Conservation (phyloP, 2,329 filamentous ascomycete species). For the Colletotrichum incanum region DNA sequence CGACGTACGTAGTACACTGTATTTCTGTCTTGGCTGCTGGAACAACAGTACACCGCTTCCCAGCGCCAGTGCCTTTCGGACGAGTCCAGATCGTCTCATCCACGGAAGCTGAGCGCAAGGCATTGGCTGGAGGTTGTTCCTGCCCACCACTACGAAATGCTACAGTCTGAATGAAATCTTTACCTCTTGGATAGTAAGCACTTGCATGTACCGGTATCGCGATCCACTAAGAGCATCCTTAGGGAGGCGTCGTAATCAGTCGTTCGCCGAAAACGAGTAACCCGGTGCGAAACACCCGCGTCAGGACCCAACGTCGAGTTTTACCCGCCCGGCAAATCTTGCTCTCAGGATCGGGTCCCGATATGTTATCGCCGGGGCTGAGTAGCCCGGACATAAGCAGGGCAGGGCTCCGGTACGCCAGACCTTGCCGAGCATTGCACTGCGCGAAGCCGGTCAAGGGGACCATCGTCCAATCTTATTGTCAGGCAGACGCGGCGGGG, state of each 20-base stretch:
- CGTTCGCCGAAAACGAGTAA: background rate
- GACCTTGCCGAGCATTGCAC: background rate
- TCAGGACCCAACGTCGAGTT: background rate
- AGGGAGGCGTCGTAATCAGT: slow-evolving; percentile 1
- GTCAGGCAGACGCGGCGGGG: background rate
- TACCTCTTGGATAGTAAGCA: slow-evolving; percentile 1
- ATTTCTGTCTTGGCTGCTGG: background rate
- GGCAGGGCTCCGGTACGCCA: background rate
- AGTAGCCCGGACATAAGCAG: slow-evolving; percentile 6
- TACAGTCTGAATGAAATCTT: background rate
- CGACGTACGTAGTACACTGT: no score
- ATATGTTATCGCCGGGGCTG: slow-evolving; percentile 10
- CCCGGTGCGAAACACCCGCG: background rate
- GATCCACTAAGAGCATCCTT: background rate
- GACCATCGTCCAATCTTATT: background rate
- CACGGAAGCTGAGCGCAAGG: background rate
- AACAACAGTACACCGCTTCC: background rate
- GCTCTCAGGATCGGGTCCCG: background rate
- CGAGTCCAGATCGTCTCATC: slow-evolving; percentile 2
- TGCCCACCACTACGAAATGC: background rate
- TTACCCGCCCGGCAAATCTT: background rate
- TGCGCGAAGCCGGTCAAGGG: background rate
- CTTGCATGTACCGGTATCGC: background rate
- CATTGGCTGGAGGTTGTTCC: background rate
- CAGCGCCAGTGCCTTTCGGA: background rate